These are phyloP conservation scores for Pichia sp. DNA, from an alignment of 1,139 yeast species.

Conservation along the genomic window DNA sequence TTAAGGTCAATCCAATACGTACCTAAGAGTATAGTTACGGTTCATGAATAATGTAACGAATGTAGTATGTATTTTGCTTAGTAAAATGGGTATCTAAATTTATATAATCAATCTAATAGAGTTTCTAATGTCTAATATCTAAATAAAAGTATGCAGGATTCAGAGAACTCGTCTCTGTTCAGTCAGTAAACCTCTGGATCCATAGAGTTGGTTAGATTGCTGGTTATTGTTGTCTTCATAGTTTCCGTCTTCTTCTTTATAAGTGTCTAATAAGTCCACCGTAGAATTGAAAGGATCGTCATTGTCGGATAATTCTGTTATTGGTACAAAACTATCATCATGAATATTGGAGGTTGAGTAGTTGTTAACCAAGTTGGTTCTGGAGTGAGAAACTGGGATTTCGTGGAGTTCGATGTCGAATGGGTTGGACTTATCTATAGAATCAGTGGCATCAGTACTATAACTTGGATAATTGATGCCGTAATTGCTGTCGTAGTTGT, in stretches of 20 bases:
- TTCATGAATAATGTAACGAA: too few relatives aligned
- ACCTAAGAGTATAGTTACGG: neutral
- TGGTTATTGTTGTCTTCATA: neutral
- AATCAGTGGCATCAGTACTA: neutral
- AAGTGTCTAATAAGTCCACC: neutral
- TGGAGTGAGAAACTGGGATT: slow-evolving; percentile 14
- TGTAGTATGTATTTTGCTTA: too few relatives aligned
- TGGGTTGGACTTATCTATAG: slow-evolving; percentile 10
- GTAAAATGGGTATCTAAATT: neutral
- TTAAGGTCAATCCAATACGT: slow-evolving; percentile 35
- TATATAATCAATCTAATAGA: too few relatives aligned
- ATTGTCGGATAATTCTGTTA: neutral
- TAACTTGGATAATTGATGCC: neutral
- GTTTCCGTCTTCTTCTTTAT: neutral
- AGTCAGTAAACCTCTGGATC: slow-evolving; percentile 10
- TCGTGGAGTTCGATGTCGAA: slow-evolving; percentile 3
- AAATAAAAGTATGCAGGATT: too few relatives aligned
- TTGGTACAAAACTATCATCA: neutral
- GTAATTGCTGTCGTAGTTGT: too few relatives aligned
- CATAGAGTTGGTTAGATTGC: slow-evolving; percentile 5
- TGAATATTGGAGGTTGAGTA: slow-evolving; percentile 2
- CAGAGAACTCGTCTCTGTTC: slow-evolving; percentile 2
- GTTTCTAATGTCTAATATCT: too few relatives aligned
- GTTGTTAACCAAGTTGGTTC: slow-evolving; percentile 7
- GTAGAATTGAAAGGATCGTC: slow-evolving; percentile 1